phyloP scores from a whole-genome alignment of 1,284 basidiomycete genomes.

The Ceratobasidium sp. region DNA sequence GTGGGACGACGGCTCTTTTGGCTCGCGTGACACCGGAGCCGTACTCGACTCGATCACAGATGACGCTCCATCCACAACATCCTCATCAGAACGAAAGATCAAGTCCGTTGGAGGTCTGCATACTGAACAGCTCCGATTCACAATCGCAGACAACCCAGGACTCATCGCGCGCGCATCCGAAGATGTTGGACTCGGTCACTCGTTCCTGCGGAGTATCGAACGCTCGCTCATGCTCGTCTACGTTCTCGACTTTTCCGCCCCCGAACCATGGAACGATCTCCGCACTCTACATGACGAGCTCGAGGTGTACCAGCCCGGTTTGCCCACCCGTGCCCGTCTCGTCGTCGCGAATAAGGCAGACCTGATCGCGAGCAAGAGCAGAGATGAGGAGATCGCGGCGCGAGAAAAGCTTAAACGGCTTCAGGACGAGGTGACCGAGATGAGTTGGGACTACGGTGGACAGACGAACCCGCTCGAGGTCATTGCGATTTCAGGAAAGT shows the following conservation, averaged over 20 bases:
- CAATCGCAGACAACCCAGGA: constrained; percentile 97
- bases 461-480: constrained; percentile 62
- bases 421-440: constrained; percentile 63
- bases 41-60: constrained; percentile 71
- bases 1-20: constrained; percentile 80
- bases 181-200: constrained; percentile 93
- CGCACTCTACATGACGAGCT: constrained; percentile 79
- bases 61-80: constrained; percentile 40
- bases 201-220: constrained; percentile 93
- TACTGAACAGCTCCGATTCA: constrained; percentile 83
- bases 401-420: constrained; percentile 66
- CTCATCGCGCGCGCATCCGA: constrained; percentile 86
- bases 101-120: constrained; percentile 24
- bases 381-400: constrained; percentile 63
- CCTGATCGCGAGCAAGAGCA: constrained; percentile 66
- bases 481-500: constrained; percentile 83
- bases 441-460: constrained; percentile 56
- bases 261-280: constrained; percentile 80
- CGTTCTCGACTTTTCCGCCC: constrained; percentile 85
- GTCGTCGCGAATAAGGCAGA: constrained; percentile 97
- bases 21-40: constrained; percentile 65
- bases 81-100: constrained; percentile 38
- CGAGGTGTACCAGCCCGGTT: constrained; percentile 83
- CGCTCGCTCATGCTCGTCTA: constrained; percentile 90
- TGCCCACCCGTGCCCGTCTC: constrained; percentile 78